Evolutionary conservation across 345 rosid genomes (phyloP).

Genomic region (Cochlearia excelsa): DNA sequence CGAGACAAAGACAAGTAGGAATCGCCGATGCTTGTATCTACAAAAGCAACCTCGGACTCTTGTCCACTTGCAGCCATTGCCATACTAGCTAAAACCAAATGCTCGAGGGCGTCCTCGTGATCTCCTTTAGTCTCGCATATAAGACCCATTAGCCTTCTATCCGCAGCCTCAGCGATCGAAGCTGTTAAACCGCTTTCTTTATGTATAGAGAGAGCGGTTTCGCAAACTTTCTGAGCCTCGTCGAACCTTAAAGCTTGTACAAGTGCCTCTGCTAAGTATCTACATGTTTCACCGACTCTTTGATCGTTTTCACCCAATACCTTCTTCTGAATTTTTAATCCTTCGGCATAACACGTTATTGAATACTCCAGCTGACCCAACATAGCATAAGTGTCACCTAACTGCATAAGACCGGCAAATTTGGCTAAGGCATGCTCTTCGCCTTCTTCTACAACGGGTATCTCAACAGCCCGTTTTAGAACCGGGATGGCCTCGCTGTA

Average conservation of each 20-base stretch:
- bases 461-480: conserved; percentile 70
- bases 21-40: conserved; percentile 92
- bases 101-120: conserved; percentile 80
- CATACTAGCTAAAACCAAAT: conserved; percentile 90
- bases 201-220: conserved; percentile 69
- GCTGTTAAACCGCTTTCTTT: conserved; percentile 55
- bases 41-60: conserved; percentile 76
- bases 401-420: conserved; percentile 89
- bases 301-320: conserved; percentile 71
- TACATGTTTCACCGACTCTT: conserved; percentile 81
- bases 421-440: conserved; percentile 84
- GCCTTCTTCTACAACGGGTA: conserved; percentile 59
- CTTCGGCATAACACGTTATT: conserved; percentile 61
- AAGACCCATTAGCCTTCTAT: conserved; percentile 90
- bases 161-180: conserved; percentile 84
- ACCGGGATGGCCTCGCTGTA: conserved; percentile 74
- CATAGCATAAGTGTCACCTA: conserved; percentile 92
- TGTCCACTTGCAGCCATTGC: conserved; percentile 79
- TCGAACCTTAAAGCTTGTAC: conserved; percentile 81
- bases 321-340: conserved; percentile 68
- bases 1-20: conserved; percentile 77
- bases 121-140: conserved; percentile 85
- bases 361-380: conserved; percentile 81
- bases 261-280: conserved; percentile 84
- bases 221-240: conserved; percentile 69